Conservation (phyloP, 2,329 filamentous ascomycete genomes). For the Colletotrichum lindemuthianum region DNA sequence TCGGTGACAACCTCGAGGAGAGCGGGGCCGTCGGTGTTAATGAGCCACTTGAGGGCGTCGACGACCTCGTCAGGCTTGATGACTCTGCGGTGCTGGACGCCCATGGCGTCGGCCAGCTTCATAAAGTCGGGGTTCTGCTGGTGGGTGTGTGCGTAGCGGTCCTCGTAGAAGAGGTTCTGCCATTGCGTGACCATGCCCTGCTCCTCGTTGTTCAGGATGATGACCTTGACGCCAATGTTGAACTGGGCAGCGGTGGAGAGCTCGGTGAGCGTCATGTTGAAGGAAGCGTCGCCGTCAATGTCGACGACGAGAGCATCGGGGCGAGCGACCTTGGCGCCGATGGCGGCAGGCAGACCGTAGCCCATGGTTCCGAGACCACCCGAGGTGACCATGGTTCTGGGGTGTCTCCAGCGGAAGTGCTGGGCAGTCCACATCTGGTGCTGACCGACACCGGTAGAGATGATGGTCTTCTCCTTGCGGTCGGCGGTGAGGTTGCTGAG, state of each 20-base stretch:
- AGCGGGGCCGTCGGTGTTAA: constrained; percentile 89
- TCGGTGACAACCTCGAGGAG: constrained; percentile 93
- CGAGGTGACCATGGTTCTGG: constrained; percentile 94
- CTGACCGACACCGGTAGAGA: constrained; percentile 94
- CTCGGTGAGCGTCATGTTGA: constrained; percentile 98
- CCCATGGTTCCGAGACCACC: constrained; percentile 93
- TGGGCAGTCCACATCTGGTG: constrained; percentile 99
- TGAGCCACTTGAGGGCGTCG: constrained; percentile 86
- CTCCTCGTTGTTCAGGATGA: constrained; percentile 96
- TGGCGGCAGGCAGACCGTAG: constrained; percentile 91
- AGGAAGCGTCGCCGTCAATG: constrained; percentile 98
- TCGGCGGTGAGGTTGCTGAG: constrained; percentile 84
- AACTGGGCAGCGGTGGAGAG: constrained; percentile 93
- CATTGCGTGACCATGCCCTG: constrained; percentile 99
- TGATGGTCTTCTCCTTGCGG: constrained; percentile 85
- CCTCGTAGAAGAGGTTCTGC: constrained; percentile 97
- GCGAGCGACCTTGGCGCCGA: constrained; percentile 88
- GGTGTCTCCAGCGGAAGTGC: constrained; percentile 93
- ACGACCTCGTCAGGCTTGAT: constrained; percentile 80
- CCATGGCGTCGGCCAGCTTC: constrained; percentile 92
- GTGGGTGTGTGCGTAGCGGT: constrained; percentile 91
- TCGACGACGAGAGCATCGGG: constrained; percentile 88
- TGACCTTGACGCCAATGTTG: constrained; percentile 95
- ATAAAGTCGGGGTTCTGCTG: constrained; percentile 96
- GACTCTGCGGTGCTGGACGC: constrained; percentile 78